Percentiles rank a stretch among this genome's conserved stretches.
Evolutionary conservation across 805 yeast genomes (phyloP).

Genomic region (Saccharomyces cerevisiae): DNA sequence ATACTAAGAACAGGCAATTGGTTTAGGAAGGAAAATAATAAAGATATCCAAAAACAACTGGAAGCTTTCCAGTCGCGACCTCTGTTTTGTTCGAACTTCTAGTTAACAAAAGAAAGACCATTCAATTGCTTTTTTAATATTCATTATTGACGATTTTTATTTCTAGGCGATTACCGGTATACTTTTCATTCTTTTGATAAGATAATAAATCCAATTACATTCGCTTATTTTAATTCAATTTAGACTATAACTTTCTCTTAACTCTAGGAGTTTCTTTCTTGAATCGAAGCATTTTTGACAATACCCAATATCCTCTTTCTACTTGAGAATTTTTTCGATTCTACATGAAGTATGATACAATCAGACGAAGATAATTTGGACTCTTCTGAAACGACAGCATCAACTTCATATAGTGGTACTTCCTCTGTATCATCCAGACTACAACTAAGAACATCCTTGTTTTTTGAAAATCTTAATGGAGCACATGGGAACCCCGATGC

Average conservation of each 20-base stretch:
- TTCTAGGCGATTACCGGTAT: neutral
- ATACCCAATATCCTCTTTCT: neutral
- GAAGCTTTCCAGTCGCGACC: neutral
- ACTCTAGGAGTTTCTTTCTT: neutral
- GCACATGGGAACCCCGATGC: neutral
- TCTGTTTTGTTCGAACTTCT: neutral
- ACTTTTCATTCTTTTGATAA: neutral
- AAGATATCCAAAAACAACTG: neutral
- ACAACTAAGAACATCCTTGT: neutral
- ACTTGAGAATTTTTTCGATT: neutral
- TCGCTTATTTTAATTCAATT: neutral
- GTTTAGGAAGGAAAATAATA: neutral
- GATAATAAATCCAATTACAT: neutral
- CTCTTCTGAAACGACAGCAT: neutral
- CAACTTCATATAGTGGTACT: neutral
- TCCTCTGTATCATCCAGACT: neutral
- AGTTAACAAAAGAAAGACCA: neutral
- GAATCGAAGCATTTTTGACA: neutral
- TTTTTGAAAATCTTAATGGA: neutral
- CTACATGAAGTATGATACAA: neutral
- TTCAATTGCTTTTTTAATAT: neutral
- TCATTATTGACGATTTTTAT: neutral
- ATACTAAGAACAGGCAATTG: neutral
- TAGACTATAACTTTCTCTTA: neutral
- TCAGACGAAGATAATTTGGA: neutral